Conservation (phyloP, 208 protist genomes). For the Crithidia thermophila region DNA sequence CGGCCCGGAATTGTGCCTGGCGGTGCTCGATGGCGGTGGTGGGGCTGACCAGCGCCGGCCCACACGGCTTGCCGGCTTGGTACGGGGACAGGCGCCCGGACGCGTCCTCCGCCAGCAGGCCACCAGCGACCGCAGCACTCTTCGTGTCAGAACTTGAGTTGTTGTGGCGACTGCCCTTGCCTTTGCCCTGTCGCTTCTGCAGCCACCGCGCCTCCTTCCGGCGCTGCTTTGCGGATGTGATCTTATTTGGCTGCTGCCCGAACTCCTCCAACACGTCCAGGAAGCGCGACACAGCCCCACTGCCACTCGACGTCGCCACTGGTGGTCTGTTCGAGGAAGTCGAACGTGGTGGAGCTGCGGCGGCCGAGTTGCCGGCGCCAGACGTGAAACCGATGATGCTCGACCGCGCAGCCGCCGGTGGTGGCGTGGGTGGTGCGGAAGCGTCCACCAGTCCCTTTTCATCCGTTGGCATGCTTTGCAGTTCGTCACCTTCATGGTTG, state of each 20-base stretch:
- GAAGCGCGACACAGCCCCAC: slow-evolving; percentile 58
- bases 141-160: neutral
- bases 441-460: no score
- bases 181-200: slow-evolving; percentile 18
- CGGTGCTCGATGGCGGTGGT: slow-evolving; percentile 36
- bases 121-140: slow-evolving; percentile 17
- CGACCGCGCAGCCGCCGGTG: neutral
- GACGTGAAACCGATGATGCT: slow-evolving; percentile 21
- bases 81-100: slow-evolving; percentile 68
- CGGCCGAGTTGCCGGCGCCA: neutral
- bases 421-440: neutral
- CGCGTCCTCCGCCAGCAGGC: slow-evolving; percentile 63
- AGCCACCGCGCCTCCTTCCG: slow-evolving; percentile 35
- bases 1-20: slow-evolving; percentile 60
- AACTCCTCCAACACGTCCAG: slow-evolving; percentile 56
- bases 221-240: slow-evolving; percentile 21
- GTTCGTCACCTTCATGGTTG: neutral
- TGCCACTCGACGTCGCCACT: neutral
- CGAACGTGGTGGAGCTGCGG: neutral
- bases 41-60: slow-evolving; percentile 51
- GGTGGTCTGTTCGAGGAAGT: neutral
- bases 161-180: neutral
- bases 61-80: slow-evolving; percentile 54
- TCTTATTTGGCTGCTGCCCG: slow-evolving; percentile 25
- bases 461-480: neutral